These are phyloP conservation scores for Fusarium veterinarium DNA, from an alignment of 2,329 filamentous ascomycete genomes.

Conservation along the genomic window DNA sequence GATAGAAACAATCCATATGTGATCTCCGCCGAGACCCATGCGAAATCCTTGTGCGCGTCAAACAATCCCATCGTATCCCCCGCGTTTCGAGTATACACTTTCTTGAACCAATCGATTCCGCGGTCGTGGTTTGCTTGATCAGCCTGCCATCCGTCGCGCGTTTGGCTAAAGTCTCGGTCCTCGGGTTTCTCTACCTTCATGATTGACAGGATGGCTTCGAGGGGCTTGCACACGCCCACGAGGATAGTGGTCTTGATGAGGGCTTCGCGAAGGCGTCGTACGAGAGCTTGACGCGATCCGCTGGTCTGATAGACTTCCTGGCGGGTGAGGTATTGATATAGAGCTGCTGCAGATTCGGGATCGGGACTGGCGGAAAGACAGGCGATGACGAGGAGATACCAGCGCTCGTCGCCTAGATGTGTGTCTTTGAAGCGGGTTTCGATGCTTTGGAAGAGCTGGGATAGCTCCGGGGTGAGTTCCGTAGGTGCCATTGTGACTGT, in stretches of 20 bases:
- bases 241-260: constrained; percentile 69
- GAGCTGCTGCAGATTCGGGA: constrained; percentile 27
- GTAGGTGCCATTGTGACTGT: constrained; percentile 10
- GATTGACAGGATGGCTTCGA: constrained; percentile 70
- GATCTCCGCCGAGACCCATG: constrained; percentile 65
- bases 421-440: constrained; percentile 29
- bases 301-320: constrained; percentile 56
- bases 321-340: constrained; percentile 46
- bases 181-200: constrained; percentile 60
- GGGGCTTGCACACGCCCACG: constrained; percentile 71
- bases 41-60: constrained; percentile 54
- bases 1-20: constrained; percentile 69
- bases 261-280: constrained; percentile 66
- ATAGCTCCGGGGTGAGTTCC: constrained; percentile 15
- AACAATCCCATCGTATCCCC: constrained; percentile 49
- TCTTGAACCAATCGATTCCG: constrained; percentile 65
- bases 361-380: constrained; percentile 36
- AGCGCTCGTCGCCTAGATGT: constrained; percentile 26
- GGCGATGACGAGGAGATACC: constrained; percentile 36
- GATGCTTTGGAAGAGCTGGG: constrained; percentile 25
- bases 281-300: constrained; percentile 57
- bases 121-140: constrained; percentile 65
- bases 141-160: constrained; percentile 68
- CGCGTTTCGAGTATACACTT: constrained; percentile 65
- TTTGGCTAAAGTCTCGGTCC: constrained; percentile 66